Percentiles rank a stretch among this genome's conserved stretches.
These are phyloP conservation scores for Podospora anserina DNA, from an alignment of 495 filamentous ascomycete genomes.

Conservation along the genomic window DNA sequence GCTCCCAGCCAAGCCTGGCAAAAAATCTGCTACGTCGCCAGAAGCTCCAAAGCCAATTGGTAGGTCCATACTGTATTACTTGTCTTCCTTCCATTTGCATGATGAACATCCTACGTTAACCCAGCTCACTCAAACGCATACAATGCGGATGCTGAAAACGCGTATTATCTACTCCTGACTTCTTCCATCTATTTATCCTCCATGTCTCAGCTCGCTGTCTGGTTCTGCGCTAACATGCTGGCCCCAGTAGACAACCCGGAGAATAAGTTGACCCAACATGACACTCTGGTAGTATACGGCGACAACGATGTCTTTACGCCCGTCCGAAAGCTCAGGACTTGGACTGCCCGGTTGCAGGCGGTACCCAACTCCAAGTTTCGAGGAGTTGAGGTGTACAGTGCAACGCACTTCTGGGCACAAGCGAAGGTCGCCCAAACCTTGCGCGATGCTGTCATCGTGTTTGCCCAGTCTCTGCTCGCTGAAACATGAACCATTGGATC, in stretches of 20 bases:
- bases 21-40: neutral
- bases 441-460: constrained; percentile 31
- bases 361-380: constrained; percentile 44
- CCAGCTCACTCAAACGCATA: neutral
- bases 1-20: constrained; percentile 2
- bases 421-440: constrained; percentile 56
- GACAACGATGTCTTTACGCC: constrained; percentile 75
- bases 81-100: neutral
- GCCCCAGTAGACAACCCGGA: constrained; percentile 32
- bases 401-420: constrained; percentile 84
- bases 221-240: neutral
- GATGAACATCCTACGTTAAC: neutral
- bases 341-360: constrained; percentile 59
- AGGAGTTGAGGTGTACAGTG: constrained; percentile 59
- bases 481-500: neutral
- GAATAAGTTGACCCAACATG: constrained; percentile 53
- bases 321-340: constrained; percentile 61
- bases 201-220: neutral
- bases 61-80: neutral
- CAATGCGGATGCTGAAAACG: neutral
- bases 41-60: neutral
- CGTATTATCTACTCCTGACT: neutral
- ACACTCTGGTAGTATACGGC: constrained; percentile 73
- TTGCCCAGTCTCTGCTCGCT: constrained; percentile 18
- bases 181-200: neutral